Evolutionary conservation across 23 red algal genomes (phyloP).

Genomic region (Gracilaria gracilis): DNA sequence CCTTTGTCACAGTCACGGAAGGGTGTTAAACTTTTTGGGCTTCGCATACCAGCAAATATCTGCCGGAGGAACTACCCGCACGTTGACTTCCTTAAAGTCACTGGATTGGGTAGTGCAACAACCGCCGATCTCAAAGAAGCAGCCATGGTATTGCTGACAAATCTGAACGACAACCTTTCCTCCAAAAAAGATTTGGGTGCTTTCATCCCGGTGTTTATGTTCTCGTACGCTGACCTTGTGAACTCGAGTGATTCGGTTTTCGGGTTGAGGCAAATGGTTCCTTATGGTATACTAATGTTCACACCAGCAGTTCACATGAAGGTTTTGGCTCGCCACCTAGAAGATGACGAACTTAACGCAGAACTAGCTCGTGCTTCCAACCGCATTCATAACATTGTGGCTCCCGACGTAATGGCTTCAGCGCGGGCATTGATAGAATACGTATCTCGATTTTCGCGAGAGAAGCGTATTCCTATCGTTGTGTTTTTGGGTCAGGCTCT

Average conservation of each 20-base stretch:
- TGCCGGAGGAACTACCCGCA: constrained; percentile 63
- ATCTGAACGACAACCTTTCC: constrained; percentile 26
- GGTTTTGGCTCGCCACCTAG: constrained; percentile 81
- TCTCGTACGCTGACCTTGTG: constrained; percentile 81
- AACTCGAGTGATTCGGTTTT: constrained; percentile 75
- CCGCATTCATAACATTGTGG: constrained; percentile 49
- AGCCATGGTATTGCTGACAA: constrained; percentile 46
- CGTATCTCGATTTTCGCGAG: constrained; percentile 76
- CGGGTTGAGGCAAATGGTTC: constrained; percentile 53
- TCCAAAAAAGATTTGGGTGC: constrained; percentile 52
- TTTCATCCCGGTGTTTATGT: constrained; percentile 76
- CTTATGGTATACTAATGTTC: constrained; percentile 76
- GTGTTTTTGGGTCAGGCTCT: constrained; percentile 76
- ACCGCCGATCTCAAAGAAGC: constrained; percentile 81
- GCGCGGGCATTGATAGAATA: constrained; percentile 72
- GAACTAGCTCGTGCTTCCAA: constrained; percentile 50
- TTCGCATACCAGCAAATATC: constrained; percentile 53
- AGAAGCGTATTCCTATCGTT: constrained; percentile 85
- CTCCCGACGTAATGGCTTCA: constrained; percentile 61
- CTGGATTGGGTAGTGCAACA: constrained; percentile 77
- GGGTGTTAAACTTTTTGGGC: constrained; percentile 54
- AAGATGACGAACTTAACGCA: constrained; percentile 72
- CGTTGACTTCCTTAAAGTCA: constrained; percentile 73
- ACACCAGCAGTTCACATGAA: constrained; percentile 81
- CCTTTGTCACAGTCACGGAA: constrained; percentile 71